Base-by-base conservation (phyloP, 768 basidiomycete species). In the Lanmaoa rubissima region DNA sequence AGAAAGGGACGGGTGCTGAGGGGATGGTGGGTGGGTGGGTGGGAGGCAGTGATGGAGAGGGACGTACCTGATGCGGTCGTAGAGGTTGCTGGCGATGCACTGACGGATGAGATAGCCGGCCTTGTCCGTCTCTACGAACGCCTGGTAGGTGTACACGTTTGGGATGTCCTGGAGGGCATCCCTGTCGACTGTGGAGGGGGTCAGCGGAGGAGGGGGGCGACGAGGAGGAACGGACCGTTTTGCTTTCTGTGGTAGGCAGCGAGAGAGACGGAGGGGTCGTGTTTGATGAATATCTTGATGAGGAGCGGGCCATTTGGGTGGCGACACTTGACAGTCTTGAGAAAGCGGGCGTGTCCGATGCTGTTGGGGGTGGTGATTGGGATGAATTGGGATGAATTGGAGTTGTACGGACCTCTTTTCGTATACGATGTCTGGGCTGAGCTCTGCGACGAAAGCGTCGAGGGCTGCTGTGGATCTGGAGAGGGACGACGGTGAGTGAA, bases 41-140 rank as follows among this genome's bases (percentile, higher is more conserved):
- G 31, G 28, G 31, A 26, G 9, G n/a, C 6, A 11, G 24, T 1
- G 26, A 9, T 5, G 4, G 45, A 9, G 7, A 43, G 19, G 48
- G n/a, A 48, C 85, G 53, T 58, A 94, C 95, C 95, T 98, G 66
- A 99, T 98, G 53, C 96, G 85, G 71, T 98, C 97, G 70, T 98
- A 99, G 17, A 98, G 77, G 66, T 89, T 98, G 65, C 90, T 94
- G 6, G 92, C 90, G 21, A 93, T 78, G 92, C 93, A 99, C 71
- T 98, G 96, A 21, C 96, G 80, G 52, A 98, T 84, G 32, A 98
- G 83, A 73, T 95, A 98, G 1, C 94, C 97, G 8, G 95, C 97
- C 69, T 90, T 92, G 64, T 98, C 97, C 0, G 94, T 97, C 74
- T 98, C 97, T 5, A 93, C 83, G 54, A 95, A 92, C 0, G 85